phyloP scores from a whole-genome alignment of 805 yeast species.

The Blastobotrys americana region DNA sequence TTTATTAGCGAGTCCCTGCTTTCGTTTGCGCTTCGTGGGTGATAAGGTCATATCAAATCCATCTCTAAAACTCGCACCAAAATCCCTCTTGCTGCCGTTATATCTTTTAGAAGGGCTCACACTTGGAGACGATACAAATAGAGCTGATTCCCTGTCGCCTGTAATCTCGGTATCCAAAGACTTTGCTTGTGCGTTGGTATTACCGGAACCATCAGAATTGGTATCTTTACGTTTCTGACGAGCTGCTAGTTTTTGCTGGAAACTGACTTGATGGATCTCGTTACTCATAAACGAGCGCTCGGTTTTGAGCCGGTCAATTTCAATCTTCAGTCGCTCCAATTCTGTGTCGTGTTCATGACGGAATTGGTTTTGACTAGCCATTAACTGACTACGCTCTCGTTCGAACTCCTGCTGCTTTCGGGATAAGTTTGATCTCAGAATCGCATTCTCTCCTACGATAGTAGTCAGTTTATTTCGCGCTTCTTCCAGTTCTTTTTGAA shows the following conservation, averaged over 20 bases:
- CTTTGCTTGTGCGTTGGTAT: background rate
- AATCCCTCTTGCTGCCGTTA: slow-evolving; percentile 7
- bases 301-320: slow-evolving; percentile 41
- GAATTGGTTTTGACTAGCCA: slow-evolving; percentile 2
- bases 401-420: slow-evolving; percentile 33
- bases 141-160: background rate
- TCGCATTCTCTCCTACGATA: slow-evolving; percentile 76
- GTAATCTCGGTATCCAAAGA: no score
- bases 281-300: slow-evolving; percentile 49
- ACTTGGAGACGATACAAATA: slow-evolving; percentile 9
- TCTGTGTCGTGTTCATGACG: slow-evolving; percentile 12
- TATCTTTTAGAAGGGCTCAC: slow-evolving; percentile 11
- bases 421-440: slow-evolving; percentile 58
- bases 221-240: background rate
- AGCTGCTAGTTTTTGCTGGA: background rate
- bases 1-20: slow-evolving; percentile 2
- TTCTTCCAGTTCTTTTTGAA: slow-evolving; percentile 20
- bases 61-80: slow-evolving; percentile 23
- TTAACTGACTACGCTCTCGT: slow-evolving; percentile 27
- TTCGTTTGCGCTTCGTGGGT: slow-evolving; percentile 6
- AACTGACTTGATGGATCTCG: slow-evolving; percentile 36
- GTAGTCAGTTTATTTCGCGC: slow-evolving; percentile 35
- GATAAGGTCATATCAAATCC: slow-evolving; percentile 24
- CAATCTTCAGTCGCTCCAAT: slow-evolving; percentile 34
- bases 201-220: background rate